Conservation (phyloP, 495 filamentous ascomycete genomes). For the Aspergillus avenaceus region DNA sequence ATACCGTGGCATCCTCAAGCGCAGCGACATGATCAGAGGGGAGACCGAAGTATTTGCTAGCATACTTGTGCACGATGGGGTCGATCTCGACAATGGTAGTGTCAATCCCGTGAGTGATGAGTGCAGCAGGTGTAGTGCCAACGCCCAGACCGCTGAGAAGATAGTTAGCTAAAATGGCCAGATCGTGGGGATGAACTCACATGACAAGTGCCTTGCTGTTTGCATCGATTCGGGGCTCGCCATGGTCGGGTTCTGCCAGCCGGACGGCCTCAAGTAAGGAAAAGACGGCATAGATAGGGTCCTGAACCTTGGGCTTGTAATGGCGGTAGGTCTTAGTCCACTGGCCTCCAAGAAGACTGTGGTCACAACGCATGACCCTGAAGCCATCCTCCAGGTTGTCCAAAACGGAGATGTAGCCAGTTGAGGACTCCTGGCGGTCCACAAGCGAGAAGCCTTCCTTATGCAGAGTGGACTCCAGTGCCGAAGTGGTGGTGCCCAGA, state of each 20-base stretch:
- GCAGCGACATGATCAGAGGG: conserved; percentile 71
- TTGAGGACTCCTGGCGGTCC: conserved; percentile 75
- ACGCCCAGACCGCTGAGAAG: conserved; percentile 77
- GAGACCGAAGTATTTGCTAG: conserved; percentile 76
- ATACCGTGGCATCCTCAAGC: conserved; percentile 76
- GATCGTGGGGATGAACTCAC: conserved; percentile 28
- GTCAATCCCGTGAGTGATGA: conserved; percentile 83
- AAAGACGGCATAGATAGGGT: conserved; percentile 92
- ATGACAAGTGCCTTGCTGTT: conserved; percentile 80
- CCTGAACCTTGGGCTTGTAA: conserved; percentile 53
- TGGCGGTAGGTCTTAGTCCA: conserved; percentile 50
- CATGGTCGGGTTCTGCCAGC: conserved; percentile 57
- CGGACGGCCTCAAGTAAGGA: conserved; percentile 88
- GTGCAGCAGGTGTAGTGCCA: conserved; percentile 80
- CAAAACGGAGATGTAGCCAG: conserved; percentile 88
- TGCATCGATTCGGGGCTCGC: conserved; percentile 49
- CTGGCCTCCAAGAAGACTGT: conserved; percentile 91
- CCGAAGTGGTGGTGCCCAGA: conserved; percentile 41
- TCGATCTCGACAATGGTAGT: conserved; percentile 95
- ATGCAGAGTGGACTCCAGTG: conserved; percentile 60
- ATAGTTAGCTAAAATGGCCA: conserved; percentile 3
- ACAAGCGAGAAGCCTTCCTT: conserved; percentile 54
- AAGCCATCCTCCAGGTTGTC: conserved; percentile 67
- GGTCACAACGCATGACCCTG: conserved; percentile 86
- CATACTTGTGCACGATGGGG: conserved; percentile 79